A percentile compares a stretch with the other conserved stretches of the same genome.
These are phyloP conservation scores for Trypanosoma lewisi DNA, from an alignment of 208 protist genomes.

Conservation along the genomic window DNA sequence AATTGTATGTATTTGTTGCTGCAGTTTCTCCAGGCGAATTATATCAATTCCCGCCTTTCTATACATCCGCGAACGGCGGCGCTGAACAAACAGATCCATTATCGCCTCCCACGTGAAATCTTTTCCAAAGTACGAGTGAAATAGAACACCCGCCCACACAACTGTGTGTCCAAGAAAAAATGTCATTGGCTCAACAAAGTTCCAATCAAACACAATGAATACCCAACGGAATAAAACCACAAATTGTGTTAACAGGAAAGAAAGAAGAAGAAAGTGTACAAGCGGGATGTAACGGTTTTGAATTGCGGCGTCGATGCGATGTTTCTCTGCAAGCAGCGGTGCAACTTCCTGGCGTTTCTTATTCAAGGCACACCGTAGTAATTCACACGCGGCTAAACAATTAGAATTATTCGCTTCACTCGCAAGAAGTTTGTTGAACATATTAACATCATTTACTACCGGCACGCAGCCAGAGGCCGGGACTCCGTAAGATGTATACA, in stretches of 20 bases:
- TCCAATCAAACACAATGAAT: slow-evolving; percentile 89
- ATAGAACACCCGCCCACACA: slow-evolving; percentile 56
- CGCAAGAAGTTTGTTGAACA: slow-evolving; percentile 18
- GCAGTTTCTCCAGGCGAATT: slow-evolving; percentile 27
- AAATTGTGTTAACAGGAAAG: slow-evolving; percentile 53
- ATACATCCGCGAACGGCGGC: slow-evolving; percentile 38
- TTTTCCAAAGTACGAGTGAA: slow-evolving; percentile 61
- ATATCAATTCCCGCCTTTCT: slow-evolving; percentile 34
- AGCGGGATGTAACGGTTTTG: slow-evolving; percentile 38
- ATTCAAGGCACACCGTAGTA: slow-evolving; percentile 26
- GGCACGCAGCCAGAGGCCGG: not conserved
- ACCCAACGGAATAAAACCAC: slow-evolving; percentile 80
- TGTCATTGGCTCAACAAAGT: slow-evolving; percentile 81
- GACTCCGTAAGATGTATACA: slow-evolving; percentile 8
- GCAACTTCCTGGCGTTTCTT: slow-evolving; percentile 26
- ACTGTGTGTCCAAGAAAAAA: slow-evolving; percentile 79
- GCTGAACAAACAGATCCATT: slow-evolving; percentile 32
- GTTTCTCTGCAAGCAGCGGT: slow-evolving; percentile 28
- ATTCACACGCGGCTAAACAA: too few relatives aligned
- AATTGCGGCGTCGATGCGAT: slow-evolving; percentile 43
- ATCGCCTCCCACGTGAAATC: slow-evolving; percentile 63
- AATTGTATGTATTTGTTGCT: slow-evolving; percentile 29
- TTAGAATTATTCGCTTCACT: too few relatives aligned
- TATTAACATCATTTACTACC: slow-evolving; percentile 9
- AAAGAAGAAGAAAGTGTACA: slow-evolving; percentile 47